Evolutionary conservation across 1,284 basidiomycete species (phyloP).

Genomic region (Xerocomus minutiporus): DNA sequence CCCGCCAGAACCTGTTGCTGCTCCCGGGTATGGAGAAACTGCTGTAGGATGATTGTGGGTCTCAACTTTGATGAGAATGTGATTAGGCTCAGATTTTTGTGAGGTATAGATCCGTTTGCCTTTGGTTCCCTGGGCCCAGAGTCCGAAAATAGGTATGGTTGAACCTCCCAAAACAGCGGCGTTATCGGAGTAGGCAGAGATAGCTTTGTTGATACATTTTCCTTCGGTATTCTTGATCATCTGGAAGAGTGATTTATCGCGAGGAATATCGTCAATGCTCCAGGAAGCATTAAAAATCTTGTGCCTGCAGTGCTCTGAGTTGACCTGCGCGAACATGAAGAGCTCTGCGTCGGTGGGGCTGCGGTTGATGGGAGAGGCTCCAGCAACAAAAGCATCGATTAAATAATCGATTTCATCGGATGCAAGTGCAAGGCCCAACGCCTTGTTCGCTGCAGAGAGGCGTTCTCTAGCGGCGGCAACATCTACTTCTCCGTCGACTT

Average conservation of each 20-base stretch:
- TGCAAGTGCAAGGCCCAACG: slow-evolving; percentile 88
- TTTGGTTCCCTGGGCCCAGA: slow-evolving; percentile 38
- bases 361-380: slow-evolving; percentile 57
- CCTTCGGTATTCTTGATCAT: slow-evolving; percentile 99
- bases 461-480: slow-evolving; percentile 44
- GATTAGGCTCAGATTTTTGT: slow-evolving; percentile 66
- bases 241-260: slow-evolving; percentile 82
- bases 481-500: slow-evolving; percentile 28
- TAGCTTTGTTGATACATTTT: slow-evolving; percentile 69
- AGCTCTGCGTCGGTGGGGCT: slow-evolving; percentile 96
- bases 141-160: slow-evolving; percentile 74
- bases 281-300: slow-evolving; percentile 99
- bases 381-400: slow-evolving; percentile 81
- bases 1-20: slow-evolving; percentile 95
- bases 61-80: slow-evolving; percentile 95
- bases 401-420: slow-evolving; percentile 92
- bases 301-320: slow-evolving; percentile 99
- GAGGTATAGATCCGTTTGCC: slow-evolving; percentile 48
- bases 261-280: slow-evolving; percentile 75
- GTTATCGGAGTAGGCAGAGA: slow-evolving; percentile 98
- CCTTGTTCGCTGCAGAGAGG: slow-evolving; percentile 76
- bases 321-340: slow-evolving; percentile 99
- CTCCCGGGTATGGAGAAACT: slow-evolving; percentile 96
- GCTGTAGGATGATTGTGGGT: slow-evolving; percentile 99
- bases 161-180: slow-evolving; percentile 90